Evolutionary conservation across 1,139 yeast genomes (phyloP).

Genomic region (Suhomyces ambrosiae): DNA sequence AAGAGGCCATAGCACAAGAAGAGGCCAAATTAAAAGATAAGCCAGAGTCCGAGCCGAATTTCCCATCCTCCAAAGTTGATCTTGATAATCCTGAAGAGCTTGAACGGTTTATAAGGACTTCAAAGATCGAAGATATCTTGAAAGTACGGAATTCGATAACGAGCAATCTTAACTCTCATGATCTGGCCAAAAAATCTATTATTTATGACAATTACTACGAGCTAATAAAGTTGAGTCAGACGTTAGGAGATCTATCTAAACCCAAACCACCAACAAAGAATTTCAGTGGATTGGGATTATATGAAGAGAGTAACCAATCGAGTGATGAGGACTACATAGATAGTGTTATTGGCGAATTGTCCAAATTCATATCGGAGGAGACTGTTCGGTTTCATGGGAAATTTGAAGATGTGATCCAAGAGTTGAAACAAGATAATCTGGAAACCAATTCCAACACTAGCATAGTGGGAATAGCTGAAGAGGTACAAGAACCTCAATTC

Average conservation of each 20-base stretch:
- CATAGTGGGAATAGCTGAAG: constrained; percentile 21
- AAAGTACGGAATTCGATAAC: constrained; percentile 38
- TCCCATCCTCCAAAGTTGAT: constrained; percentile 13
- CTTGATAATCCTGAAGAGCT: constrained; percentile 27
- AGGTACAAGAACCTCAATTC: constrained; percentile 2
- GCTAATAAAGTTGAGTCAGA: constrained; percentile 44
- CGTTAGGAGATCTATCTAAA: constrained; percentile 33
- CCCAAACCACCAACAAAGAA: constrained; percentile 17
- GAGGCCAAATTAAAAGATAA: constrained; percentile 9
- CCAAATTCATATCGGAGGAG: constrained; percentile 25
- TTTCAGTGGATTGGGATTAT: constrained; percentile 15
- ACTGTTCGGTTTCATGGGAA: constrained; percentile 28
- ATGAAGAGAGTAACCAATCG: constrained; percentile 5
- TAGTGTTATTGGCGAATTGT: constrained; percentile 29
- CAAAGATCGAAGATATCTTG: constrained; percentile 36
- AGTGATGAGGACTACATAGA: constrained; percentile 24
- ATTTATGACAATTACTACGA: constrained; percentile 51
- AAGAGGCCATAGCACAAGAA: constrained; percentile 7
- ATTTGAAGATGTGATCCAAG: constrained; percentile 32
- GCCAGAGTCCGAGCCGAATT: constrained; percentile 1
- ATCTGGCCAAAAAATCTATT: constrained; percentile 48
- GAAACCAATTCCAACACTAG: constrained; percentile 28
- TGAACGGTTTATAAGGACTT: constrained; percentile 17
- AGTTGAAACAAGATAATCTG: constrained; percentile 19
- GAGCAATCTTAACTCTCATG: constrained; percentile 38